These are phyloP conservation scores for Thermothielavioides terrestris DNA, from an alignment of 495 filamentous ascomycete species.

Conservation along the genomic window DNA sequence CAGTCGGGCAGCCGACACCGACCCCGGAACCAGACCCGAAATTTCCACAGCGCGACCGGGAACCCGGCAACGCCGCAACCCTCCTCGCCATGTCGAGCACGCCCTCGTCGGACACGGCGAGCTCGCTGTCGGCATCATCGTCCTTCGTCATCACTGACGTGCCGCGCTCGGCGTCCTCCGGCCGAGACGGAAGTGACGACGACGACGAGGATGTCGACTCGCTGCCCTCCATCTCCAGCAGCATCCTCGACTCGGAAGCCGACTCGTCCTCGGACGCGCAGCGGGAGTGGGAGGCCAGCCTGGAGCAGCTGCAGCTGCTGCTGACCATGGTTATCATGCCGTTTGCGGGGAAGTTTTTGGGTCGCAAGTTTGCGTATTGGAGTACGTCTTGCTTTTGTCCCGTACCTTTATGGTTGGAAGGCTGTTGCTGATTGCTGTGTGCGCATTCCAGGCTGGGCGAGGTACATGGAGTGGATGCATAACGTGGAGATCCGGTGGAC, in stretches of 20 bases:
- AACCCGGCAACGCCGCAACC: neutral
- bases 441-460: slow-evolving; percentile 39
- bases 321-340: slow-evolving; percentile 90
- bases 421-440: slow-evolving; percentile 11
- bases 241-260: slow-evolving; percentile 47
- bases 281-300: slow-evolving; percentile 81
- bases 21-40: neutral
- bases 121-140: slow-evolving; percentile 23
- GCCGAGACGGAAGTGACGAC: too few species aligned
- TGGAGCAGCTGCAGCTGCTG: slow-evolving; percentile 88
- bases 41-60: neutral
- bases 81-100: slow-evolving; percentile 18
- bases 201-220: slow-evolving; percentile 74
- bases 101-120: slow-evolving; percentile 14
- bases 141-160: slow-evolving; percentile 39
- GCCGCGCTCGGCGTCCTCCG: slow-evolving; percentile 37
- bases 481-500: slow-evolving; percentile 45
- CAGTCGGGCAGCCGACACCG: neutral
- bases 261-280: slow-evolving; percentile 72
- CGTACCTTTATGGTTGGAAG: neutral
- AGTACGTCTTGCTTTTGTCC: slow-evolving; percentile 46
- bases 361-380: slow-evolving; percentile 92
- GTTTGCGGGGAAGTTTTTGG: slow-evolving; percentile 87
- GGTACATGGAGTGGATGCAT: slow-evolving; percentile 52
- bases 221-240: slow-evolving; percentile 63